Percentiles rank a stretch among this genome's conserved stretches.
These are phyloP conservation scores for Colletotrichum tamarilloi DNA, from an alignment of 2,329 filamentous ascomycete species.

Conservation along the genomic window DNA sequence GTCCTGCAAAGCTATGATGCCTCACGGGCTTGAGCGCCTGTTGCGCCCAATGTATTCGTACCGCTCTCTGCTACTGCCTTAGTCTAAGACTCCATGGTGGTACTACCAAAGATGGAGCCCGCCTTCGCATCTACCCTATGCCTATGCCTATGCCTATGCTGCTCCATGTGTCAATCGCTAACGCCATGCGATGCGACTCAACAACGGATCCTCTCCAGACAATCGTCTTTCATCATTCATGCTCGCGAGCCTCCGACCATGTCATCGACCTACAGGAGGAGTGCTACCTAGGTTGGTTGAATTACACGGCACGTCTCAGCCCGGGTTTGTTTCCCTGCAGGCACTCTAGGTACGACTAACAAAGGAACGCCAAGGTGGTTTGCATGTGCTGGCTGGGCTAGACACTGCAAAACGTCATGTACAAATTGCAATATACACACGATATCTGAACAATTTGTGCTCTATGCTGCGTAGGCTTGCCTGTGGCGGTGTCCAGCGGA, in stretches of 20 bases:
- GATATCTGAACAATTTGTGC: neutral
- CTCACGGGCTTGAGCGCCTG: constrained; percentile 16
- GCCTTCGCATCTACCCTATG: neutral
- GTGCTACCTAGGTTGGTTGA: neutral
- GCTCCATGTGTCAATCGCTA: constrained; percentile 26
- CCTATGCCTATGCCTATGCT: neutral
- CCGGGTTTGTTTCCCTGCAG: neutral
- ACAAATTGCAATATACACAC: neutral
- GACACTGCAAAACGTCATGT: neutral
- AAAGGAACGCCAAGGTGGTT: neutral
- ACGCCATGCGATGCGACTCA: constrained; percentile 16
- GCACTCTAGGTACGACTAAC: neutral
- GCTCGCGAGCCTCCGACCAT: neutral
- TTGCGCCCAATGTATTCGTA: constrained; percentile 10
- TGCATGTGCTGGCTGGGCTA: neutral
- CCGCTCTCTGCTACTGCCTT: no score
- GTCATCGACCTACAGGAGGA: neutral
- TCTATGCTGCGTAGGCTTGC: neutral
- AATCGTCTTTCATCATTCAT: neutral
- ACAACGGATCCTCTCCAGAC: neutral
- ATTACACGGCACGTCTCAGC: neutral
- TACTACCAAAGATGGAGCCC: constrained; percentile 12
- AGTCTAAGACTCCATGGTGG: no score
- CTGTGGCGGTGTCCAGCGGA: neutral
- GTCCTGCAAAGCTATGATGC: constrained; percentile 22